A percentile compares a stretch with the other conserved stretches of the same genome.
These are phyloP conservation scores for Exophiala sp. DNA, from an alignment of 2,329 filamentous ascomycete species.

Conservation along the genomic window DNA sequence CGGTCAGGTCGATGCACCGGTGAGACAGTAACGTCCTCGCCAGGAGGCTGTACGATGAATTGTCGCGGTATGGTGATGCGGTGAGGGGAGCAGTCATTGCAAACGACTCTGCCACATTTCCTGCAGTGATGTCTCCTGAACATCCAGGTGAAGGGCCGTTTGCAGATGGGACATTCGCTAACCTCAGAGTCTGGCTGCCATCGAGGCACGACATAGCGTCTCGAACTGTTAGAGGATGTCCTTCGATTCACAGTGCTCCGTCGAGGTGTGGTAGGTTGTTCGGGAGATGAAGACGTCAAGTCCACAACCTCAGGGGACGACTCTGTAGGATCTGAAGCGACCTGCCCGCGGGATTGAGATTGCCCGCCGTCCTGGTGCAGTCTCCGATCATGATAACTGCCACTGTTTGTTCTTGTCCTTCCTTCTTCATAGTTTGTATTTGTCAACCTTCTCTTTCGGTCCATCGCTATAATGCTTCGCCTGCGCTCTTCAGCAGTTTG, in stretches of 20 bases:
- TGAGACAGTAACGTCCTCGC: constrained; percentile 39
- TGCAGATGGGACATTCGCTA: constrained; percentile 79
- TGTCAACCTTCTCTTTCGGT: constrained; percentile 44
- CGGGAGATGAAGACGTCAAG: constrained; percentile 29
- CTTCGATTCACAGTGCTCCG: constrained; percentile 16
- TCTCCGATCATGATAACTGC: constrained; percentile 20
- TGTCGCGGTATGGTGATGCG: constrained; percentile 90
- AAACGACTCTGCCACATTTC: constrained; percentile 94
- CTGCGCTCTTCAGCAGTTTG: constrained; percentile 22
- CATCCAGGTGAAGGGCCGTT: constrained; percentile 74
- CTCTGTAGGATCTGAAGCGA: constrained; percentile 6
- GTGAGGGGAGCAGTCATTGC: constrained; percentile 84
- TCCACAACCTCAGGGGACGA: constrained; percentile 25
- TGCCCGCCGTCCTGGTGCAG: constrained; percentile 13
- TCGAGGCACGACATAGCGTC: constrained; percentile 60
- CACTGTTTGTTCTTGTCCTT: constrained; percentile 28
- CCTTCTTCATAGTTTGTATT: constrained; percentile 33
- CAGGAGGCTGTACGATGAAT: constrained; percentile 80
- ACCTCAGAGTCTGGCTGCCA: constrained; percentile 91
- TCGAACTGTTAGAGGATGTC: constrained; percentile 24
- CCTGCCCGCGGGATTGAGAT: constrained; percentile 27
- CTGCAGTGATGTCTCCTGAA: constrained; percentile 91
- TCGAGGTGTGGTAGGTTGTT: constrained; percentile 21
- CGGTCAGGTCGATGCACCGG: constrained; percentile 29
- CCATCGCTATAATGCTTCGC: constrained; percentile 28